A percentile compares a stretch with the other conserved stretches of the same genome.
Conservation (phyloP, 2,329 filamentous ascomycete species). For the Chaetomiaceae sp. region DNA sequence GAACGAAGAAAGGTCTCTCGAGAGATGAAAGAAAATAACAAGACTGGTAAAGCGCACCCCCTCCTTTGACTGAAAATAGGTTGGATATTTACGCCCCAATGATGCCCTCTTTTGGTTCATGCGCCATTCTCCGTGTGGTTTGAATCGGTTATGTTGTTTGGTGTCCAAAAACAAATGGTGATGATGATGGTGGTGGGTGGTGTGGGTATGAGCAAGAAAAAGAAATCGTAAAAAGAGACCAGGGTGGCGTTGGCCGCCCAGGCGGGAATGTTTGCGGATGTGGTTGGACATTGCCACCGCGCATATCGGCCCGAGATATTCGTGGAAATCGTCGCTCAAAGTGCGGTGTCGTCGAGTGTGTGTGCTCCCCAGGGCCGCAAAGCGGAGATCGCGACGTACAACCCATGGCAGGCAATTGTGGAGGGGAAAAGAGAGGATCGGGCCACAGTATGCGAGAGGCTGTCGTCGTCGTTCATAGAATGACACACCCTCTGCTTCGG, state of each 20-base stretch:
- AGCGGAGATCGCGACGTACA: too few species aligned
- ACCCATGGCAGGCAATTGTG: neutral
- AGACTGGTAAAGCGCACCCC: conserved; percentile 7
- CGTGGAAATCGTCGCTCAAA: conserved; percentile 6
- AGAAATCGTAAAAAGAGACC: conserved; percentile 1
- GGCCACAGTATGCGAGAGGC: neutral
- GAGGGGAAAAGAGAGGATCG: neutral
- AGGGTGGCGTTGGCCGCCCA: neutral
- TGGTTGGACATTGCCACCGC: conserved; percentile 21
- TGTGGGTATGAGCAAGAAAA: conserved; percentile 25
- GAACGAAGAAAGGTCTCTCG: conserved; percentile 1
- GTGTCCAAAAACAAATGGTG: conserved; percentile 13
- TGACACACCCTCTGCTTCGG: conserved; percentile 37
- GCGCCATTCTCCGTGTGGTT: conserved; percentile 40
- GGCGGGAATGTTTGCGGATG: neutral
- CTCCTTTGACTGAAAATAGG: conserved; percentile 7
- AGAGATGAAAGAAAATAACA: conserved; percentile 11
- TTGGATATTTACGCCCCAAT: conserved; percentile 27
- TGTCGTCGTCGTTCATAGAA: conserved; percentile 36
- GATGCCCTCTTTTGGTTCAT: conserved; percentile 36
- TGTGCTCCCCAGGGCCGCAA: neutral
- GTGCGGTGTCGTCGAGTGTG: neutral
- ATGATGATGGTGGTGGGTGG: neutral
- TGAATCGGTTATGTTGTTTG: conserved; percentile 23
- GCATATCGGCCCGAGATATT: conserved; percentile 8